Percentiles rank a stretch among this genome's conserved stretches.
Conservation (phyloP, 768 basidiomycete species). For the Basidioascus undulatus region DNA sequence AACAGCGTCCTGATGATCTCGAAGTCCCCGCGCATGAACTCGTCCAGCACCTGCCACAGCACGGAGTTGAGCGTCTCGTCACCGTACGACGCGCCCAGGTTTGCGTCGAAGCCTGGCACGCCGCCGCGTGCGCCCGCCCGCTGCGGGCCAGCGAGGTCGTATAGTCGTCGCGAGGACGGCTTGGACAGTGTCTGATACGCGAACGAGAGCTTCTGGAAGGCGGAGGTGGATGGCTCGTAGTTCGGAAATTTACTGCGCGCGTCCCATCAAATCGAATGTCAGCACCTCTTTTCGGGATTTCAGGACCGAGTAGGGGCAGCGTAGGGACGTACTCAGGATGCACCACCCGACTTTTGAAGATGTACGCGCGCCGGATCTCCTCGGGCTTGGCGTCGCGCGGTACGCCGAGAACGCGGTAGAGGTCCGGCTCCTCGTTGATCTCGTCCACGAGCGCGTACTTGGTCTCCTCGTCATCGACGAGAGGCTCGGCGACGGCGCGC, state of each 20-base stretch:
- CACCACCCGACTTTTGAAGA: constrained; percentile 45
- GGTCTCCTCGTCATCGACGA: constrained; percentile 9
- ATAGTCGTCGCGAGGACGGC: constrained; percentile 38
- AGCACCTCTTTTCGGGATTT: neutral
- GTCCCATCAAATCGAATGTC: neutral
- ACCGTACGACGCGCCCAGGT: constrained; percentile 31
- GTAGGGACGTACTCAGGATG: constrained; percentile 52
- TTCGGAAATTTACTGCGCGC: constrained; percentile 46
- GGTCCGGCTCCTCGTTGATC: constrained; percentile 36
- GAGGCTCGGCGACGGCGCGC: constrained; percentile 4
- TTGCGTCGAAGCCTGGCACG: constrained; percentile 12
- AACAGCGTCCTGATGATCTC: constrained; percentile 55
- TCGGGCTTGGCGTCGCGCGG: constrained; percentile 31
- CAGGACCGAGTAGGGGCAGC: neutral
- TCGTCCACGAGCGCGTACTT: constrained; percentile 23
- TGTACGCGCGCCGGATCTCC: constrained; percentile 47
- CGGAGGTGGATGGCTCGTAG: constrained; percentile 49
- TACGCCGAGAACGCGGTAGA: constrained; percentile 51
- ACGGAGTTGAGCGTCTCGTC: constrained; percentile 62
- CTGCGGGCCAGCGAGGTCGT: constrained; percentile 37
- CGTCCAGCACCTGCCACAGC: constrained; percentile 46
- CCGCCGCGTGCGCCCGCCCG: neutral
- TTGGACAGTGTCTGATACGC: constrained; percentile 61
- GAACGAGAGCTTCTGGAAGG: constrained; percentile 66
- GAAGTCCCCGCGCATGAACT: constrained; percentile 68